Conservation (phyloP, 345 rosid genomes). For the Gossypium arboreum region DNA sequence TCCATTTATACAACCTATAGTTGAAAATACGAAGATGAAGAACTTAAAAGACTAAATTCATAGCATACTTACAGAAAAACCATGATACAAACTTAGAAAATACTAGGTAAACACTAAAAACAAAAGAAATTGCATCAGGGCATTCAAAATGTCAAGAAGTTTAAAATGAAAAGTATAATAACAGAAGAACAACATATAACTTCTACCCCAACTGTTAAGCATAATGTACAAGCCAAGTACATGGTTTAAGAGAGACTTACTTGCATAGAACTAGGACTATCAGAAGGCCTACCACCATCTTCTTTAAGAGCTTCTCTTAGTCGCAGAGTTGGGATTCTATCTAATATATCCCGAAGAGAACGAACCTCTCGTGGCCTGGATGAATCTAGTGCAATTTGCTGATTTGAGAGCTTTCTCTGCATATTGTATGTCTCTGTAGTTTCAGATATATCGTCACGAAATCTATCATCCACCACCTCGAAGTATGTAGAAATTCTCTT, state of each 20-base stretch:
- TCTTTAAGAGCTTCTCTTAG: constrained; percentile 72
- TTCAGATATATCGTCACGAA: constrained; percentile 73
- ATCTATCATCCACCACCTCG: constrained; percentile 72
- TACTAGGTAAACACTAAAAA: background rate
- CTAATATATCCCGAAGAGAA: constrained; percentile 82
- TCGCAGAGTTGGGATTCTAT: constrained; percentile 71
- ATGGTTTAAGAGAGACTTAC: background rate
- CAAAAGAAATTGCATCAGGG: no score
- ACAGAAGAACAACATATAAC: background rate
- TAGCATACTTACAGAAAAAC: background rate
- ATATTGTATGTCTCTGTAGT: constrained; percentile 38
- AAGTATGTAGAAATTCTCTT: constrained; percentile 58
- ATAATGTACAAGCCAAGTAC: background rate
- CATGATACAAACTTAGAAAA: background rate
- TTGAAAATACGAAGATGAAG: background rate
- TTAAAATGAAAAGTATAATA: no score
- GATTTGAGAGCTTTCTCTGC: constrained; percentile 61
- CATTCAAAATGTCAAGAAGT: no score
- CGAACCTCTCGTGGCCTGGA: constrained; percentile 70
- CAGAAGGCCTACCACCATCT: constrained; percentile 42
- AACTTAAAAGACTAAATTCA: background rate
- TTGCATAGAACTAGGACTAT: constrained; percentile 41
- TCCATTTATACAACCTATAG: background rate
- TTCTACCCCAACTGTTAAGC: background rate
- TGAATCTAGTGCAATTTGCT: constrained; percentile 34